A percentile compares a stretch with the other conserved stretches of the same genome.
These are phyloP conservation scores for Ascochyta fabae DNA, from an alignment of 2,329 filamentous ascomycete genomes.

Conservation along the genomic window DNA sequence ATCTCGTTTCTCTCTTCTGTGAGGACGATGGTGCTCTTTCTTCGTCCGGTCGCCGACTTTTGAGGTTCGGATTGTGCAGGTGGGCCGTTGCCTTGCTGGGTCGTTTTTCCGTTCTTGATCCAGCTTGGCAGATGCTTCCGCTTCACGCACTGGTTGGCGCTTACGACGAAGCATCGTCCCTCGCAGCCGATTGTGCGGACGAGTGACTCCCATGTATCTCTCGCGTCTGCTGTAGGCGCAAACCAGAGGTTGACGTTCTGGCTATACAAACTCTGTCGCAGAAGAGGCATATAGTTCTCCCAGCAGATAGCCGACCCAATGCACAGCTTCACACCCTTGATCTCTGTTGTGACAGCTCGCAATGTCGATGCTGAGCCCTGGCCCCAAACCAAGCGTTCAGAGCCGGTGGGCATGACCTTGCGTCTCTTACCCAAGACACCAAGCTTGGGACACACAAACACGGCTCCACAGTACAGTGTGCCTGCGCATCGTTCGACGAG, in stretches of 20 bases:
- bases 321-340: slow-evolving; percentile 79
- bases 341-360: slow-evolving; percentile 76
- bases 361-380: slow-evolving; percentile 82
- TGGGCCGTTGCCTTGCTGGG: background rate
- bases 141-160: slow-evolving; percentile 80
- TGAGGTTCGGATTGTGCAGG: slow-evolving; percentile 1
- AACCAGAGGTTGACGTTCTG: slow-evolving; percentile 94
- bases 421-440: slow-evolving; percentile 83
- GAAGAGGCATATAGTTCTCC: slow-evolving; percentile 95
- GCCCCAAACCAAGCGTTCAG: slow-evolving; percentile 86
- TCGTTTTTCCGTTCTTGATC: slow-evolving; percentile 51
- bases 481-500: slow-evolving; percentile 81
- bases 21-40: slow-evolving; percentile 50
- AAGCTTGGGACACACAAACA: slow-evolving; percentile 78
- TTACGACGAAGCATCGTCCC: slow-evolving; percentile 83
- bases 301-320: slow-evolving; percentile 91
- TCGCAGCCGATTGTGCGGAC: slow-evolving; percentile 84
- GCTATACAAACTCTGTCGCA: slow-evolving; percentile 81
- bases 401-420: slow-evolving; percentile 91
- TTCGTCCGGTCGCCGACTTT: slow-evolving; percentile 27
- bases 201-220: slow-evolving; percentile 82
- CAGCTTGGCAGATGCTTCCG: slow-evolving; percentile 64
- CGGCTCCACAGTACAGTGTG: slow-evolving; percentile 80
- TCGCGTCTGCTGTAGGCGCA: slow-evolving; percentile 84
- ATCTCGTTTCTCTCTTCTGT: slow-evolving; percentile 56